A percentile compares a stretch with the other conserved stretches of the same genome.
phyloP scores from a whole-genome alignment of 176 grass and related monocot genomes.

The Echinochloa phyllopogon region DNA sequence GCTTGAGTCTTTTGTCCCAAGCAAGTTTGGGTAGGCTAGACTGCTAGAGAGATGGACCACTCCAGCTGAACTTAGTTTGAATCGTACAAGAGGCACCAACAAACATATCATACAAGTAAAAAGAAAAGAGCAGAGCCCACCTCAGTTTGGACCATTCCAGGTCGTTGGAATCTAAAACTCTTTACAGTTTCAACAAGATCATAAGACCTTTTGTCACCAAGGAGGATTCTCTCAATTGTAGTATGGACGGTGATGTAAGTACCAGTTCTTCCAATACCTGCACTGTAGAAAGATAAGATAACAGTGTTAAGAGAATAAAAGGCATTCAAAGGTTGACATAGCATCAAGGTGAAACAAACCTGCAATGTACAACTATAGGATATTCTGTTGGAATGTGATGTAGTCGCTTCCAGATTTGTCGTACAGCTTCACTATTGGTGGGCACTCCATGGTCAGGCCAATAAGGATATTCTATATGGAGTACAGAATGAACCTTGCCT shows the following conservation, averaged over 20 bases:
- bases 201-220: constrained; percentile 75
- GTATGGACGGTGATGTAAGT: constrained; percentile 76
- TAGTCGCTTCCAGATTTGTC: constrained; percentile 72
- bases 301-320: constrained; percentile 32
- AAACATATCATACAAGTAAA: background rate
- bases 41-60: background rate
- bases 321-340: background rate
- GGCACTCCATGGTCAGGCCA: constrained; percentile 91
- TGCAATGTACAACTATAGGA: constrained; percentile 91
- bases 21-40: background rate
- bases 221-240: constrained; percentile 85
- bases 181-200: constrained; percentile 69
- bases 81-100: background rate
- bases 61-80: background rate
- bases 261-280: constrained; percentile 95
- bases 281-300: constrained; percentile 62
- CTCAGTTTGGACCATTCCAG: constrained; percentile 91
- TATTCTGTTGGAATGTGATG: constrained; percentile 57
- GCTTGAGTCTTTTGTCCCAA: background rate
- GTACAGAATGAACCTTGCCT: constrained; percentile 63
- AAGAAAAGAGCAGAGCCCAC: constrained; percentile 40
- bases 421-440: constrained; percentile 54
- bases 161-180: constrained; percentile 76
- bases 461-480: constrained; percentile 78
- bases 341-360: constrained; percentile 61